A percentile compares a stretch with the other conserved stretches of the same genome.
Conservation (phyloP, 208 protist species). For the Kentomonas sorsogonicus region DNA sequence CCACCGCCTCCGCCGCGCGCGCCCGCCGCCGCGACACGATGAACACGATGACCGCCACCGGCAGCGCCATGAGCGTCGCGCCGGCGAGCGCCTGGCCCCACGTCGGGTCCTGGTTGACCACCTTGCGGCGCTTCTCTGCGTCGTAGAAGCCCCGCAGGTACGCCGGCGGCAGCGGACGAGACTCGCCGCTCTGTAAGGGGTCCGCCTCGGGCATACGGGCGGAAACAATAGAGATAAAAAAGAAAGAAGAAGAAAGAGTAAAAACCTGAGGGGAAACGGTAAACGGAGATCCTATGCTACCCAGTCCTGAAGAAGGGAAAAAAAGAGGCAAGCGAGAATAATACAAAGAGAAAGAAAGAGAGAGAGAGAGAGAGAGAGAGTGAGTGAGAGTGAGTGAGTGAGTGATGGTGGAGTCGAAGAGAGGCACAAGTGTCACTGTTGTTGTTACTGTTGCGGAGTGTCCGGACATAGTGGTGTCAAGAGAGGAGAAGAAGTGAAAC, state of each 20-base stretch:
- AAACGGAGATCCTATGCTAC: background rate
- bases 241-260: slow-evolving; percentile 5
- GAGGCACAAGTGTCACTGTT: background rate
- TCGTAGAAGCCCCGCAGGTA: slow-evolving; percentile 84
- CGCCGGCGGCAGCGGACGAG: slow-evolving; percentile 20
- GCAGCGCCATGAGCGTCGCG: slow-evolving; percentile 47
- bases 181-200: slow-evolving; percentile 11
- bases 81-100: slow-evolving; percentile 43
- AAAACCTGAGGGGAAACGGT: background rate
- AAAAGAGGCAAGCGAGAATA: slow-evolving; percentile 4
- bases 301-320: background rate
- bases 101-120: slow-evolving; percentile 63
- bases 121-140: slow-evolving; percentile 69
- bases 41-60: slow-evolving; percentile 55
- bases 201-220: slow-evolving; percentile 12
- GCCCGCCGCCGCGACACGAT: slow-evolving; percentile 46
- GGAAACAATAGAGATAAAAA: background rate
- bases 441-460: no score
- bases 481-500: no score
- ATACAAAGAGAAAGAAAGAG: background rate
- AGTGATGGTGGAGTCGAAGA: background rate
- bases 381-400: background rate
- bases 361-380: slow-evolving; percentile 5
- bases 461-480: no score
- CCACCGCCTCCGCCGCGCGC: slow-evolving; percentile 14